Evolutionary conservation across 1,284 basidiomycete species (phyloP), one percentile per base, ranked within the genome.

Genomic region (Taiwanofungus camphoratus): DNA sequence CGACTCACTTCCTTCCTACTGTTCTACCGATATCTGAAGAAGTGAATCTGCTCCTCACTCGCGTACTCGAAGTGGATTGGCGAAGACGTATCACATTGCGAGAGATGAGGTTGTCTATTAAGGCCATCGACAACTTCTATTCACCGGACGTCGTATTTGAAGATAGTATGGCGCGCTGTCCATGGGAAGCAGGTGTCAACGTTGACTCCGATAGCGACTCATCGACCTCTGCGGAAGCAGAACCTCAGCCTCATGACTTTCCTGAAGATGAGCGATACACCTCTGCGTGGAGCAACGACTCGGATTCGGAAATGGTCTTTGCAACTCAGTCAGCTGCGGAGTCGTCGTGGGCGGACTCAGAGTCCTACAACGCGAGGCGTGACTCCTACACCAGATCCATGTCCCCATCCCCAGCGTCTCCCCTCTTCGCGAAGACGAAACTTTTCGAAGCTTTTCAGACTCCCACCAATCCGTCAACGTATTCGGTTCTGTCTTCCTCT

Each of bases 131-230:
- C 45, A 73, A 69, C 52, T 86, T 87, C 67, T 87, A 88, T 56
- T 77, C 81, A 5, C 77, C 81, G 16, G 81, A 77, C 46, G 84
- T 78, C 48, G 68, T 87, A 54, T 87, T 87, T 55, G 85, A 87
- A 58, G 84, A 83, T 46, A 85, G 83, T 57, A 87, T 87, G 84
- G 84, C 84, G 20, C 79, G 84, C 38, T 87, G 85, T 54, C 74
- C 81, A 4, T 87, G 84, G 84, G 84, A 87, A 61, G 76, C 78
- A 16, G 82, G 81, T 39, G 75, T 84, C 67, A 76, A 82, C 44
- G 75, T 83, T 54, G 79, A 70, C 39, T 63, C 66, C 31, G 71
- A 82, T 36, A 55, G 50, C 48, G 48, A 49, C 37, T 49, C 30
- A 36, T 41, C 37, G 39, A 32, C 52, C 27, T 49, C 49, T 11